A percentile compares a stretch with the other conserved stretches of the same genome.
Conservation (phyloP, 768 basidiomycete species). For the Tylopilus felleus region DNA sequence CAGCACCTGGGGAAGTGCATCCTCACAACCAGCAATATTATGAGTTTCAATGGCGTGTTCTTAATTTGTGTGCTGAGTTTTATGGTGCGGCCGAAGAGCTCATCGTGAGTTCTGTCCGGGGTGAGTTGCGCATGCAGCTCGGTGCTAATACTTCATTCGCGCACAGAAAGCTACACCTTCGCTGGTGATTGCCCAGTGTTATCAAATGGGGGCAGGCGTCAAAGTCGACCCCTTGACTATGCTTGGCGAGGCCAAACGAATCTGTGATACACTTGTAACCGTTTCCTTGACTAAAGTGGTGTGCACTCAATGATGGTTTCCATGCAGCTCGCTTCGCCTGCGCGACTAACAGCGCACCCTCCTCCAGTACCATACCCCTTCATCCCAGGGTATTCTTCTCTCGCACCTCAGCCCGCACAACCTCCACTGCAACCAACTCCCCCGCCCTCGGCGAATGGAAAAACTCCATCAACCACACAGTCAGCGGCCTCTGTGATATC, state of each 20-base stretch:
- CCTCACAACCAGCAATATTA: conserved; percentile 76
- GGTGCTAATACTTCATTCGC: conserved; percentile 8
- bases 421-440: conserved; percentile 36
- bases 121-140: conserved; percentile 4
- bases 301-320: conserved; percentile 10
- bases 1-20: conserved; percentile 47
- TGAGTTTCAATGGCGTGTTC: conserved; percentile 82
- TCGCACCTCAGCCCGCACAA: conserved; percentile 28
- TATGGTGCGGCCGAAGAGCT: conserved; percentile 84
- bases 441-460: conserved; percentile 34
- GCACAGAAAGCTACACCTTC: conserved; percentile 56
- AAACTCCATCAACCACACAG: conserved; percentile 30
- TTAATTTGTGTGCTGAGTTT: conserved; percentile 82
- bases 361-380: conserved; percentile 57
- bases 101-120: conserved; percentile 50
- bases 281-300: neutral
- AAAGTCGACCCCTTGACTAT: conserved; percentile 73
- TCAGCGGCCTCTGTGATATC: conserved; percentile 53
- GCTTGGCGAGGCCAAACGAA: conserved; percentile 72
- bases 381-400: conserved; percentile 38
- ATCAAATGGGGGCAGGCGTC: conserved; percentile 64
- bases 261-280: conserved; percentile 72
- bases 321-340: conserved; percentile 67
- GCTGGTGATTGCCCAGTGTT: conserved; percentile 75
- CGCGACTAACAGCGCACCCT: conserved; percentile 62